These are phyloP conservation scores for Paramyrothecium sp. DNA, from an alignment of 2,329 filamentous ascomycete genomes.

Conservation along the genomic window DNA sequence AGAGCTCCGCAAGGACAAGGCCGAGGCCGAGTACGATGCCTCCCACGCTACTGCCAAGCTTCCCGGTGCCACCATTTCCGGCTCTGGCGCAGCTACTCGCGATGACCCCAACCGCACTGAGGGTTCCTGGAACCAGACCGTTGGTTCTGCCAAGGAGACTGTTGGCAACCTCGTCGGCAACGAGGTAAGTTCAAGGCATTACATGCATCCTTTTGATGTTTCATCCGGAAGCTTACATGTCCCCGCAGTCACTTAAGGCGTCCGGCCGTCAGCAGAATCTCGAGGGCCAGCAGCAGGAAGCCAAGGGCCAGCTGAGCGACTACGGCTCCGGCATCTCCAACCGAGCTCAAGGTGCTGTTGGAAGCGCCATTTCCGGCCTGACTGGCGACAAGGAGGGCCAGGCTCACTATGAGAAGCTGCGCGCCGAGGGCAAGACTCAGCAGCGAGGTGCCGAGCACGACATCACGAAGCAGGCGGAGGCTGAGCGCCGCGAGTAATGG, in stretches of 20 bases:
- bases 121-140: slow-evolving; percentile 83
- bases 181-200: slow-evolving; percentile 49
- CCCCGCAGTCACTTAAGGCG: slow-evolving; percentile 61
- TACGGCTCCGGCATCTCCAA: slow-evolving; percentile 63
- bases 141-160: slow-evolving; percentile 82
- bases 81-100: slow-evolving; percentile 66
- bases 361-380: slow-evolving; percentile 67
- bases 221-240: slow-evolving; percentile 6
- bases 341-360: slow-evolving; percentile 70
- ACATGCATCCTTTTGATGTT: neutral
- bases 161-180: slow-evolving; percentile 74
- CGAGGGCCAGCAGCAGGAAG: slow-evolving; percentile 78
- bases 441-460: slow-evolving; percentile 83
- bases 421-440: slow-evolving; percentile 79
- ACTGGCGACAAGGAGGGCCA: slow-evolving; percentile 69
- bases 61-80: slow-evolving; percentile 69
- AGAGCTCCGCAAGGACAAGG: slow-evolving; percentile 63
- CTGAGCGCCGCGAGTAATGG: slow-evolving; percentile 18
- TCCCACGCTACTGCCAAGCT: slow-evolving; percentile 74
- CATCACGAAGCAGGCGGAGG: slow-evolving; percentile 68
- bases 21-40: slow-evolving; percentile 65
- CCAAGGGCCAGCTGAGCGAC: slow-evolving; percentile 77
- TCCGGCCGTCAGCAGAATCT: slow-evolving; percentile 76
- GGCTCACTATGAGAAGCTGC: slow-evolving; percentile 63
- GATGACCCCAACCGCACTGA: slow-evolving; percentile 71